Percentiles rank a stretch among this genome's conserved stretches.
Conservation (phyloP, 1,284 basidiomycete genomes). For the Entoloma clypeatum region DNA sequence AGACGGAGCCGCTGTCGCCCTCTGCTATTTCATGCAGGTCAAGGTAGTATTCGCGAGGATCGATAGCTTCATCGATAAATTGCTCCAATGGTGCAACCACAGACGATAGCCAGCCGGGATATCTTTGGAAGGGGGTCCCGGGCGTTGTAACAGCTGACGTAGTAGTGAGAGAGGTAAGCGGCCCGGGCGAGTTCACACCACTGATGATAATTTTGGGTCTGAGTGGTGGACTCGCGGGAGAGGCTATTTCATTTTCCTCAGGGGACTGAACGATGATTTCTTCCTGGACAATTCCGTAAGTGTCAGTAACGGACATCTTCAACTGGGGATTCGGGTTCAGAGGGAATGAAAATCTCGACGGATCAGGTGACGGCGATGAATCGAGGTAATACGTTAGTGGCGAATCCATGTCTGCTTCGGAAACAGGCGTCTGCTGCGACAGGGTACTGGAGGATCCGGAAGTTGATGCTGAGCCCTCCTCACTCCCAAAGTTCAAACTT, state of each 20-base stretch:
- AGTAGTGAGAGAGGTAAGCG: conserved; percentile 15
- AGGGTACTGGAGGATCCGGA: conserved; percentile 35
- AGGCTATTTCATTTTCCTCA: conserved; percentile 20
- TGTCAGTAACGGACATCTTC: conserved; percentile 32
- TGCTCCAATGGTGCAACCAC: conserved; percentile 59
- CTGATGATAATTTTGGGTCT: conserved; percentile 34
- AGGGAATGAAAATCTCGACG: conserved; percentile 19
- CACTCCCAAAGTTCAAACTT: conserved; percentile 41
- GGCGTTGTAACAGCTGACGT: conserved; percentile 28
- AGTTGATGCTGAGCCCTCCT: conserved; percentile 33
- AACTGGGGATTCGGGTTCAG: conserved; percentile 24
- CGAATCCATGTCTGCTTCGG: conserved; percentile 30
- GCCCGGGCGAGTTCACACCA: conserved; percentile 12
- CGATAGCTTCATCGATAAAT: conserved; percentile 57
- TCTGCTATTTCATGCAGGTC: conserved; percentile 74
- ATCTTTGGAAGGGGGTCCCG: conserved; percentile 39
- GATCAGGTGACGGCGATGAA: conserved; percentile 24
- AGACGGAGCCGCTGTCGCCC: conserved; percentile 75
- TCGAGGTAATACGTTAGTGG: conserved; percentile 33
- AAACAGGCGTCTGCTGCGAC: conserved; percentile 36
- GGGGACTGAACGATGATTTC: conserved; percentile 17
- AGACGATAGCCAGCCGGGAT: conserved; percentile 52
- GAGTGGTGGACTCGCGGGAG: conserved; percentile 14
- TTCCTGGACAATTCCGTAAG: conserved; percentile 35
- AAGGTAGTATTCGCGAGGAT: conserved; percentile 58